phyloP scores from a whole-genome alignment of 805 yeast genomes.

The Nakazawaea ishiwadae region DNA sequence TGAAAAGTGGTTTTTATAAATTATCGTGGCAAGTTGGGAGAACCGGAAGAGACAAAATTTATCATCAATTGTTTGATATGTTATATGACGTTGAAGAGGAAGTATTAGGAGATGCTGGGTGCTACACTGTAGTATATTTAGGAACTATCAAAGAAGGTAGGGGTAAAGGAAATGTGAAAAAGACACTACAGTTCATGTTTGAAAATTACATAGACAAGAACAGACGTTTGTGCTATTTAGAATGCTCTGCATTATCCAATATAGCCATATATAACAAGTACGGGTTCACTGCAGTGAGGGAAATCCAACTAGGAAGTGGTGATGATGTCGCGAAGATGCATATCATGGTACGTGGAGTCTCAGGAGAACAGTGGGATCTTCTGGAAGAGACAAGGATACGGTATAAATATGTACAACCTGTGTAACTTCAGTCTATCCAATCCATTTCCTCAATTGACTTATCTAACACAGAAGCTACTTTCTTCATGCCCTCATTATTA shows the following conservation, averaged over 20 bases:
- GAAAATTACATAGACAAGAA: constrained; percentile 31
- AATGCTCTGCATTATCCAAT: constrained; percentile 33
- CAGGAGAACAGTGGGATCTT: constrained; percentile 24
- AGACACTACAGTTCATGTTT: constrained; percentile 38
- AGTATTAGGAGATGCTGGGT: constrained; percentile 34
- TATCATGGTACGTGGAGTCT: constrained; percentile 31
- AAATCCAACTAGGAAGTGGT: constrained; percentile 29
- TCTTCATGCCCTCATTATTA: neutral
- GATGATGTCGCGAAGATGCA: constrained; percentile 30
- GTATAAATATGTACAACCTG: constrained; percentile 1
- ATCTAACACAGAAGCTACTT: neutral
- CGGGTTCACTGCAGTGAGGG: constrained; percentile 35
- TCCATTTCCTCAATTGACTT: neutral
- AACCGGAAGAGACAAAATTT: constrained; percentile 42
- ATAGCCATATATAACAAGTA: constrained; percentile 40
- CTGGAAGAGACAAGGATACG: constrained; percentile 19
- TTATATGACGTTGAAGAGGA: constrained; percentile 43
- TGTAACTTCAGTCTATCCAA: constrained; percentile 1
- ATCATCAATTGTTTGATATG: constrained; percentile 43
- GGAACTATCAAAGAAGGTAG: constrained; percentile 33
- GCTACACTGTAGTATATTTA: constrained; percentile 25
- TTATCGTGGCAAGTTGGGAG: constrained; percentile 44
- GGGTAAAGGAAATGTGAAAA: constrained; percentile 41
- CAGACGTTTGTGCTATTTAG: constrained; percentile 34
- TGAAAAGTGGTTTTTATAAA: constrained; percentile 47